phyloP scores from a whole-genome alignment of 805 yeast genomes.

The Wickerhamomyces kurtzmanii region DNA sequence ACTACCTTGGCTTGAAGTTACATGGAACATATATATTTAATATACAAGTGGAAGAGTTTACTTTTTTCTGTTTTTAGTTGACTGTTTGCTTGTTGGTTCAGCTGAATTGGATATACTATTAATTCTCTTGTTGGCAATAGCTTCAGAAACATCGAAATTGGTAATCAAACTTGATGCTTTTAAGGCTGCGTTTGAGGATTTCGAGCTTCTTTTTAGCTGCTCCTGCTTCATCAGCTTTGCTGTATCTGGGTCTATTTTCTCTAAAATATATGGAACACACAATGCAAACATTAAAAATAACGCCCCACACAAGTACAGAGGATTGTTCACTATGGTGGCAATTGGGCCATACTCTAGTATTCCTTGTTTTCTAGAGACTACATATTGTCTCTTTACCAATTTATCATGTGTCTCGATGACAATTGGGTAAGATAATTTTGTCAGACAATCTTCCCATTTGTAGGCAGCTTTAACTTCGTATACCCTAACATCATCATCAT shows the following conservation, averaged over 20 bases:
- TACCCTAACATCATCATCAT: constrained; percentile 6
- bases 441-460: constrained; percentile 2
- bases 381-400: constrained; percentile 22
- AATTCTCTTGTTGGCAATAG: too few species aligned
- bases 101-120: too few species aligned
- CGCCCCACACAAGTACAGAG: constrained; percentile 24
- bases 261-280: constrained; percentile 24
- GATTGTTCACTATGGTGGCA: constrained; percentile 24
- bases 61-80: too few species aligned
- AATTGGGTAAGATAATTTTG: constrained; percentile 11
- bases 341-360: constrained; percentile 25
- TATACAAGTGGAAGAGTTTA: too few species aligned
- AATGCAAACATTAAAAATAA: constrained; percentile 15
- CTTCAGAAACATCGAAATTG: too few species aligned
- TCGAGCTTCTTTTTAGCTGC: constrained; percentile 11
- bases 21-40: too few species aligned
- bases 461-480: constrained; percentile 7
- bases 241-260: constrained; percentile 30
- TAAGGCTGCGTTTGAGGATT: too few species aligned
- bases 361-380: constrained; percentile 21
- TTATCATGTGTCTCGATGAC: constrained; percentile 14
- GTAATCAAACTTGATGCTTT: too few species aligned
- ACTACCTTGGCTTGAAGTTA: too few species aligned
- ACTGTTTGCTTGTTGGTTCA: too few species aligned
- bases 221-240: constrained; percentile 23